Percentiles rank a stretch among this genome's conserved stretches.
Evolutionary conservation across 1,139 yeast genomes (phyloP).

Genomic region (Blastobotrys petasosporus): DNA sequence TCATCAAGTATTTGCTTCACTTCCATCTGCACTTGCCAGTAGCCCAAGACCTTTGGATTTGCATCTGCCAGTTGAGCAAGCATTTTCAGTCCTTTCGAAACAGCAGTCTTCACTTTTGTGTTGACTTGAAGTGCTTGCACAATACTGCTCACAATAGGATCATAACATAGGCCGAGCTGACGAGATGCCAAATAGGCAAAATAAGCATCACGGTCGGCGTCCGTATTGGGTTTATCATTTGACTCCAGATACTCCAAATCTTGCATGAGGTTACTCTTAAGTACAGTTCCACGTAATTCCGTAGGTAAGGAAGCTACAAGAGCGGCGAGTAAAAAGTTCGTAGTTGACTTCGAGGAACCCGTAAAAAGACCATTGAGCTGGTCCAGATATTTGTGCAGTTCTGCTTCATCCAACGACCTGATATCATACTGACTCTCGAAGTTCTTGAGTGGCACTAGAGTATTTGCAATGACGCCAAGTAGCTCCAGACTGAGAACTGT

Average conservation of each 20-base stretch:
- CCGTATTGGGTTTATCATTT: background rate
- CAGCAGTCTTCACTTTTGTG: slow-evolving; percentile 9
- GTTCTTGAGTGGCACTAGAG: slow-evolving; percentile 5
- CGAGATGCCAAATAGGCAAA: background rate
- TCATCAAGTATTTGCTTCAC: slow-evolving; percentile 8
- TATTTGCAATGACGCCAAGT: slow-evolving; percentile 7
- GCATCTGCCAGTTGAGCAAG: slow-evolving; percentile 11
- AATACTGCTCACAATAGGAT: slow-evolving; percentile 7
- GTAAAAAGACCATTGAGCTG: background rate
- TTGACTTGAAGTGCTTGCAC: slow-evolving; percentile 5
- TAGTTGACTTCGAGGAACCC: too few species aligned
- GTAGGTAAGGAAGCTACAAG: background rate
- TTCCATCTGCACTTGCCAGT: slow-evolving; percentile 10
- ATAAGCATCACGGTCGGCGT: background rate
- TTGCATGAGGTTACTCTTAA: background rate
- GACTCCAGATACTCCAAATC: background rate
- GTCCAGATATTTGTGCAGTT: background rate
- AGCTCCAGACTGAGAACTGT: slow-evolving; percentile 8
- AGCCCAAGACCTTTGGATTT: slow-evolving; percentile 7
- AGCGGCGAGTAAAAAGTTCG: background rate
- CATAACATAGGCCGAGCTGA: slow-evolving; percentile 9
- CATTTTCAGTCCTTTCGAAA: slow-evolving; percentile 10
- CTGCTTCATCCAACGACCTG: background rate
- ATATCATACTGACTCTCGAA: background rate
- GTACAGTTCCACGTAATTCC: background rate